Conservation (phyloP, 2,329 filamentous ascomycete species). For the Thelonectria olida region DNA sequence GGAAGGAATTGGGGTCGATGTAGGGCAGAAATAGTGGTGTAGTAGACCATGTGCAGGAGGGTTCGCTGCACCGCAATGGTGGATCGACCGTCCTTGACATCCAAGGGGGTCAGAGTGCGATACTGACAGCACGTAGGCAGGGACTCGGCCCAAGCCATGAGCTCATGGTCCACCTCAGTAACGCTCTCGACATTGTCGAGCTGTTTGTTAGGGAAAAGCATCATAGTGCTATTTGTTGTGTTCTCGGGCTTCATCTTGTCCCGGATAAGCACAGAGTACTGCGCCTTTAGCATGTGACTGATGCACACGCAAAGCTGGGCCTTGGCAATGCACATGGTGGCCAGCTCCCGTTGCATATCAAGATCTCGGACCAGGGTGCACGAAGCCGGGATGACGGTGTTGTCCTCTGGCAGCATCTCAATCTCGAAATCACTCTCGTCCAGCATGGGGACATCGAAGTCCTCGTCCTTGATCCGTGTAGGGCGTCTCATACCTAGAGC, state of each 20-base stretch:
- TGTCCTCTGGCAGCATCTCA: constrained; percentile 70
- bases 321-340: constrained; percentile 90
- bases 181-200: constrained; percentile 85
- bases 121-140: constrained; percentile 79
- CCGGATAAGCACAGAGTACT: constrained; percentile 90
- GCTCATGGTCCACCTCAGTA: constrained; percentile 78
- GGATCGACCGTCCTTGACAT: constrained; percentile 67
- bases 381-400: constrained; percentile 73
- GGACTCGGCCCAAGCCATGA: constrained; percentile 79
- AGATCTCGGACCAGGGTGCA: constrained; percentile 77
- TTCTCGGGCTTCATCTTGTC: constrained; percentile 81
- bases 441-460: constrained; percentile 94
- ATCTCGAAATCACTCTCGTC: constrained; percentile 87
- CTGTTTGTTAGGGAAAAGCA: constrained; percentile 89
- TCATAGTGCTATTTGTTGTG: constrained; percentile 82
- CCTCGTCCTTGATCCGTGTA: constrained; percentile 90
- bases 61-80: constrained; percentile 77
- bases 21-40: constrained; percentile 88
- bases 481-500: constrained; percentile 93
- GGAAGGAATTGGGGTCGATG: constrained; percentile 92
- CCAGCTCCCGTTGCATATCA: constrained; percentile 79
- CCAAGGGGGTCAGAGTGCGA: constrained; percentile 61
- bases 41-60: constrained; percentile 93
- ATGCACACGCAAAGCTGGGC: constrained; percentile 90
- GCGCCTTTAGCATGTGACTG: constrained; percentile 86